Evolutionary conservation across 371 early-diverging fungal genomes (phyloP).

Genomic region (Mucor saturninus): DNA sequence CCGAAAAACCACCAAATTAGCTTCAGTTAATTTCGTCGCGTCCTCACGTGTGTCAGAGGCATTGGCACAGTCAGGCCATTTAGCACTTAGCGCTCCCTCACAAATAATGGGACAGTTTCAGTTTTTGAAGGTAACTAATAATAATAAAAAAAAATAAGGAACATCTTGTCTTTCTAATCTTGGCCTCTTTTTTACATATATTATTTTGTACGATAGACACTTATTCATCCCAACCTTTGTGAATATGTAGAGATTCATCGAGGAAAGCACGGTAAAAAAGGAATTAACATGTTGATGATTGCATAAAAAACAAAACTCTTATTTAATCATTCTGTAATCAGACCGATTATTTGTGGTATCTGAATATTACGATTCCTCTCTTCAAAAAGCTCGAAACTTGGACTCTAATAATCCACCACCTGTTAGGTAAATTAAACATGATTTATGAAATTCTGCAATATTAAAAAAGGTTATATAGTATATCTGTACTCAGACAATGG

Average conservation of each 20-base stretch:
- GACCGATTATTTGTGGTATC: constrained; percentile 66
- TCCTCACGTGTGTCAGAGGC: constrained; percentile 46
- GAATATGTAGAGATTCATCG: constrained; percentile 65
- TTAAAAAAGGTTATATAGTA: constrained; percentile 3
- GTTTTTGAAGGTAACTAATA: constrained; percentile 49
- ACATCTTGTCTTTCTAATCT: neutral
- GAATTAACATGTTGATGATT: neutral
- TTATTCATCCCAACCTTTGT: constrained; percentile 61
- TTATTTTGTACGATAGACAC: constrained; percentile 35
- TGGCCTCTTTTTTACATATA: neutral
- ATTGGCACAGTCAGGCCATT: constrained; percentile 51
- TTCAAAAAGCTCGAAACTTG: constrained; percentile 35
- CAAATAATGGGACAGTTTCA: constrained; percentile 67
- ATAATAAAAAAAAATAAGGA: too few relatives aligned
- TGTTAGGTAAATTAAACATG: constrained; percentile 19
- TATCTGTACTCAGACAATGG: constrained; percentile 50
- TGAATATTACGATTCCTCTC: constrained; percentile 55
- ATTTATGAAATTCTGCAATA: neutral
- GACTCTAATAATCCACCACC: constrained; percentile 25
- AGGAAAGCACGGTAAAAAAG: constrained; percentile 62
- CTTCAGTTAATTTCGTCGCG: constrained; percentile 50
- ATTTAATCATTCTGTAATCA: constrained; percentile 10
- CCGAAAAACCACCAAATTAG: constrained; percentile 37
- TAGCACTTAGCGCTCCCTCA: constrained; percentile 58
- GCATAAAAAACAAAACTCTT: neutral